Base-by-base conservation (phyloP, 805 yeast species). In the Tetrapisispora arboricola region DNA sequence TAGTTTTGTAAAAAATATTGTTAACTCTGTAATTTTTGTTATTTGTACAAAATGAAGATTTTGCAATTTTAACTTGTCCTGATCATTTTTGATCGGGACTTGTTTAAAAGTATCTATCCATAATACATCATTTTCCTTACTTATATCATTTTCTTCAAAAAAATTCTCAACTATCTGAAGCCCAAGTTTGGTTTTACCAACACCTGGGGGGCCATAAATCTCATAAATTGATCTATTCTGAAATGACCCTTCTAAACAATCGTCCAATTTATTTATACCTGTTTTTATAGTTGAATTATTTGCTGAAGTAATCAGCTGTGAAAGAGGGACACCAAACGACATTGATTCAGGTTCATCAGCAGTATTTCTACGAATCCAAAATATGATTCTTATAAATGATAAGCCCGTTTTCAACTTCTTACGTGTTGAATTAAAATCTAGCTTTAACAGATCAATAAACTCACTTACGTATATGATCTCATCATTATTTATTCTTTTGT, bases 171-270 rank as follows among this genome's bases (percentile, higher is more conserved):
- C 42, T 2, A 58, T 20, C 20, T 51, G 54, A 17, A 47, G 24
- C 8, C 55, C 63, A 9, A 60, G 30, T 26, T 38, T 42, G 2
- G 60, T 51, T 44, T 55, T 60, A 12, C 63, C 61, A 9, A 54
- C 46, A 2, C 63, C 64, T 4, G 65, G 64, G 13, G 60, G 58
- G 1, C 65, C 65, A 45, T 49, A 57, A 6, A 60, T 44, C 31
- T 59, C 64, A 44, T 60, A 60, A 19, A 60, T 56, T 17, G 51
- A 47, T 32, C 57, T 38, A 12, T 49, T 43, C 29, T 57, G 54
- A 27, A 58, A 53, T 6, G 63, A 63, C 17, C 44, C 49, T 24
- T 47, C 45, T 27, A 58, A 36, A 8, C 44, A 38, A 9, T 41
- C 40, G 38, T 60, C 63, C 18, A 60, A 42, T 9, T 36, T 41